These are phyloP conservation scores for Cladosporium halotolerans DNA, from an alignment of 2,329 filamentous ascomycete genomes.

Conservation along the genomic window DNA sequence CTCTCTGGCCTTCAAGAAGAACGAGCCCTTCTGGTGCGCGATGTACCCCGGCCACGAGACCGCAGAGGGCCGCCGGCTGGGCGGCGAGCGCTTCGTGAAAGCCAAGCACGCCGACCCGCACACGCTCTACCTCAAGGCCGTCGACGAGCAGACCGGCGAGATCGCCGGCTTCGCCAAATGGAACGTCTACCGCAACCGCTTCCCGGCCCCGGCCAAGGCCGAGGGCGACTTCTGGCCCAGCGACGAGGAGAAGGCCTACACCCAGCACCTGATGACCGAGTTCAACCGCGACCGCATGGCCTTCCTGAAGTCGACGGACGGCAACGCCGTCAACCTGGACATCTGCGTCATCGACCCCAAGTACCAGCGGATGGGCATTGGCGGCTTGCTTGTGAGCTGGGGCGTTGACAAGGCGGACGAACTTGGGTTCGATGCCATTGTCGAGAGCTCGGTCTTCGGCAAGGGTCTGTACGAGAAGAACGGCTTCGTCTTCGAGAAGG, in stretches of 20 bases:
- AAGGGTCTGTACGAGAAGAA: constrained; percentile 28
- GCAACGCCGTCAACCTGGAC: constrained; percentile 26
- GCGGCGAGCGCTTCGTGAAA: constrained; percentile 20
- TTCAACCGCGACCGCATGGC: constrained; percentile 21
- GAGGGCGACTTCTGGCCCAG: constrained; percentile 18
- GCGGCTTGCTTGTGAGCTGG: constrained; percentile 25
- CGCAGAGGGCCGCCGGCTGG: constrained; percentile 19
- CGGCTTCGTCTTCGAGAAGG: constrained; percentile 25
- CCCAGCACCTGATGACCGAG: constrained; percentile 15
- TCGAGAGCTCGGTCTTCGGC: constrained; percentile 26
- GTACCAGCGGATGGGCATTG: constrained; percentile 25
- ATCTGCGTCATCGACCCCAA: constrained; percentile 25
- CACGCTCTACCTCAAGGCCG: constrained; percentile 26
- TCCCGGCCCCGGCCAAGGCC: constrained; percentile 11
- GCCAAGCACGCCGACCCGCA: constrained; percentile 18
- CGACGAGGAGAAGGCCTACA: constrained; percentile 19
- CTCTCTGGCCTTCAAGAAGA: constrained; percentile 23
- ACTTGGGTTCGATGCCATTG: constrained; percentile 23
- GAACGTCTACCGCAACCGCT: constrained; percentile 22
- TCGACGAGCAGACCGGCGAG: constrained; percentile 19
- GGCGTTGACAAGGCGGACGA: constrained; percentile 25
- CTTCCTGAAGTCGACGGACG: constrained; percentile 19
- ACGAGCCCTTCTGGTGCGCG: constrained; percentile 25
- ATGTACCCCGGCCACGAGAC: constrained; percentile 24
- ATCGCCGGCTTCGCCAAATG: constrained; percentile 30